Evolutionary conservation across 106 monocot genomes (phyloP).

Genomic region (Dioscorea zingiberensis): DNA sequence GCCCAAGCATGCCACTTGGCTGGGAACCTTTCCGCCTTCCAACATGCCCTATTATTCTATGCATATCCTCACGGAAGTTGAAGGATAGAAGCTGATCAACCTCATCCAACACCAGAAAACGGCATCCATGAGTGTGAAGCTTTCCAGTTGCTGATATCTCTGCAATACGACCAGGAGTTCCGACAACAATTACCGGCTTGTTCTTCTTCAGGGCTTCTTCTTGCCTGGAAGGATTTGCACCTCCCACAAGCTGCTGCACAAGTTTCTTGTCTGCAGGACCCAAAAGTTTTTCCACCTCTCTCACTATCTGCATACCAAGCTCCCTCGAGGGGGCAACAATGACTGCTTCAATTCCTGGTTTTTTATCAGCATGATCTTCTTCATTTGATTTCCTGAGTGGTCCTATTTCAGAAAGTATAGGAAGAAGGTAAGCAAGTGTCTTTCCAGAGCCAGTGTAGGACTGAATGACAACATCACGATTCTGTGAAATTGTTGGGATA

Average conservation of each 20-base stretch:
- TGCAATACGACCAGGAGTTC: conserved; percentile 92
- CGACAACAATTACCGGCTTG: conserved; percentile 81
- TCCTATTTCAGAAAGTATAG: conserved; percentile 73
- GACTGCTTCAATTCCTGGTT: conserved; percentile 71
- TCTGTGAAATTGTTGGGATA: conserved; percentile 64
- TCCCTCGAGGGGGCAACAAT: conserved; percentile 95
- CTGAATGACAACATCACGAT: conserved; percentile 86
- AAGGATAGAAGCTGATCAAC: conserved; percentile 90
- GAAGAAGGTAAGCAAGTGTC: conserved; percentile 94
- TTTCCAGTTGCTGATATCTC: conserved; percentile 96
- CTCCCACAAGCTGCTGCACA: conserved; percentile 97
- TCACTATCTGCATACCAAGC: conserved; percentile 94
- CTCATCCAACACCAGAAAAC: conserved; percentile 84
- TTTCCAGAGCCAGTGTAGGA: conserved; percentile 99
- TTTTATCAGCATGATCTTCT: conserved; percentile 22
- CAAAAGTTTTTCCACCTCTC: conserved; percentile 75
- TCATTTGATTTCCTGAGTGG: conserved; percentile 48
- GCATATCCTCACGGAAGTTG: conserved; percentile 96
- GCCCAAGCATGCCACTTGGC: conserved; percentile 25
- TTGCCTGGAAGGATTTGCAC: conserved; percentile 91
- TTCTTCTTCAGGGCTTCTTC: conserved; percentile 96
- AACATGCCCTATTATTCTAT: conserved; percentile 92
- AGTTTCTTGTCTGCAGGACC: conserved; percentile 56
- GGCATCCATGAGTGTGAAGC: conserved; percentile 80
- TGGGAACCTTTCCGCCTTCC: conserved; percentile 45